These are phyloP conservation scores for Polyporus tsugae DNA, from an alignment of 1,284 basidiomycete genomes.

Conservation along the genomic window DNA sequence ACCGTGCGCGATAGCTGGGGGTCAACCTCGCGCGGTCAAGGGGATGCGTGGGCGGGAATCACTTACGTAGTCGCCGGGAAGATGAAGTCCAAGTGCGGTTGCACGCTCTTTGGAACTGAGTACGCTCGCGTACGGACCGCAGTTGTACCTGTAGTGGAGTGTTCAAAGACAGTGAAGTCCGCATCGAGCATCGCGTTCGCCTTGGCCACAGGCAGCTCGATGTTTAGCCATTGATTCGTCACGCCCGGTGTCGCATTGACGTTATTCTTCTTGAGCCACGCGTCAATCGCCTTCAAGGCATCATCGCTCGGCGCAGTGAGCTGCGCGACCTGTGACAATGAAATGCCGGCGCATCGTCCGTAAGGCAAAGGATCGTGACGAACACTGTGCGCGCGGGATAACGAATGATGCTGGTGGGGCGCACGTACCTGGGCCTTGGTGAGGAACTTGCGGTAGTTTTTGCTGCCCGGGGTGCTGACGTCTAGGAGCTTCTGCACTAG, in stretches of 20 bases:
- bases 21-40: neutral
- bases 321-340: slow-evolving; percentile 47
- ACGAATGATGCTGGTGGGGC: slow-evolving; percentile 13
- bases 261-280: slow-evolving; percentile 47
- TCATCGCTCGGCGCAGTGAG: slow-evolving; percentile 46
- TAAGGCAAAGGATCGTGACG: slow-evolving; percentile 6
- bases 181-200: slow-evolving; percentile 49
- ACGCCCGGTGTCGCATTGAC: slow-evolving; percentile 43
- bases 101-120: slow-evolving; percentile 48
- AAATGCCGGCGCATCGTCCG: slow-evolving; percentile 18
- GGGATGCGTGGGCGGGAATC: neutral
- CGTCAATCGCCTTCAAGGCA: slow-evolving; percentile 44
- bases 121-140: slow-evolving; percentile 49
- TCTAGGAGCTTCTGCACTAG: slow-evolving; percentile 34
- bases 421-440: slow-evolving; percentile 31
- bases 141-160: slow-evolving; percentile 42
- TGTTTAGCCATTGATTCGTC: slow-evolving; percentile 38
- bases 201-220: slow-evolving; percentile 40
- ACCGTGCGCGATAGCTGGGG: slow-evolving; percentile 18
- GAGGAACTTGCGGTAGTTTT: slow-evolving; percentile 32
- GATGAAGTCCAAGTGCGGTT: slow-evolving; percentile 48
- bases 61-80: slow-evolving; percentile 47
- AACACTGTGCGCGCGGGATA: slow-evolving; percentile 31
- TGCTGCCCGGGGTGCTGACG: slow-evolving; percentile 34
- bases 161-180: slow-evolving; percentile 47